Evolutionary conservation across 768 basidiomycete species (phyloP).

Genomic region (Trametes meyenii): DNA sequence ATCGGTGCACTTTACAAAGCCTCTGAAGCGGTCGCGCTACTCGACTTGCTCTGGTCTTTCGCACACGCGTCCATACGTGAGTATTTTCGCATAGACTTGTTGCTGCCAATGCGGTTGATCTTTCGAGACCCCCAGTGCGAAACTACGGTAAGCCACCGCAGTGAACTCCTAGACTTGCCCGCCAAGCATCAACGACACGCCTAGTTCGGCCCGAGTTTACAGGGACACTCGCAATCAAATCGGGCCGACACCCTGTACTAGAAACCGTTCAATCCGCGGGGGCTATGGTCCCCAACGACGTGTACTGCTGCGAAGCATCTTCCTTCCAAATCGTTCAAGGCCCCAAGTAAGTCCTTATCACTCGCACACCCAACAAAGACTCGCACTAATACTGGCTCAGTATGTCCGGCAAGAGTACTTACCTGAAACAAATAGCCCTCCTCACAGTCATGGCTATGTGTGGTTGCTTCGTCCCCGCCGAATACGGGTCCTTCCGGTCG

Average conservation of each 20-base stretch:
- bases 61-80: slow-evolving; percentile 80
- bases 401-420: slow-evolving; percentile 92
- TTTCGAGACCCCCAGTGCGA: slow-evolving; percentile 37
- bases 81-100: slow-evolving; percentile 28
- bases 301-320: slow-evolving; percentile 82
- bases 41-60: slow-evolving; percentile 92
- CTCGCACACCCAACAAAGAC: not conserved
- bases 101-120: no score
- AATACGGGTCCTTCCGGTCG: slow-evolving; percentile 88
- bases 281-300: slow-evolving; percentile 84
- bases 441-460: slow-evolving; percentile 86
- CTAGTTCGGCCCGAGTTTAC: slow-evolving; percentile 91
- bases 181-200: not conserved
- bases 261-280: slow-evolving; percentile 72
- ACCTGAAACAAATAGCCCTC: slow-evolving; percentile 84
- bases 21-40: slow-evolving; percentile 87
- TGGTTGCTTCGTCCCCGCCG: slow-evolving; percentile 90
- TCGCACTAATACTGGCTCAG: slow-evolving; percentile 35
- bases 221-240: slow-evolving; percentile 85
- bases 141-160: slow-evolving; percentile 45
- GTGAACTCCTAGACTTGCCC: not conserved
- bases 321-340: slow-evolving; percentile 93
- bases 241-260: slow-evolving; percentile 85
- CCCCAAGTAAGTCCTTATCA: slow-evolving; percentile 64
- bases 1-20: slow-evolving; percentile 87